A percentile compares a stretch with the other conserved stretches of the same genome.
Conservation (phyloP, 139 green algal species). For the Mesotaenium endlicherianum region DNA sequence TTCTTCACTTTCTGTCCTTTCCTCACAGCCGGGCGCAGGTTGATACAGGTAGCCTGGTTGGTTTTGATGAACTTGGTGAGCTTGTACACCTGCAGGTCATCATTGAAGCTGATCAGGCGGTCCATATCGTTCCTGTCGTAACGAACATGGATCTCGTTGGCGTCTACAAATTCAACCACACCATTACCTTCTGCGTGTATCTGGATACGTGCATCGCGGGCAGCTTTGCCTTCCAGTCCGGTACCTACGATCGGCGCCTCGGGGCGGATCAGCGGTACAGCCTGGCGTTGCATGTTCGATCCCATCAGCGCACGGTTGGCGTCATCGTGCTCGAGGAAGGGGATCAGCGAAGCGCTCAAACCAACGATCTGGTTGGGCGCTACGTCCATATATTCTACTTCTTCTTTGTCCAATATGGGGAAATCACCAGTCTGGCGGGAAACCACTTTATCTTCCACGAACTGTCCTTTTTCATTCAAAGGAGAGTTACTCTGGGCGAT, state of each 20-base stretch:
- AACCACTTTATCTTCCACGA: slow-evolving; percentile 20
- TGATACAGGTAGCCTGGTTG: slow-evolving; percentile 72
- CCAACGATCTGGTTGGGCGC: slow-evolving; percentile 58
- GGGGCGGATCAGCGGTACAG: slow-evolving; percentile 59
- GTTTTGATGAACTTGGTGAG: slow-evolving; percentile 61
- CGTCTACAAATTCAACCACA: slow-evolving; percentile 64
- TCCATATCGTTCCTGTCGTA: no score
- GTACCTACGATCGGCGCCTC: slow-evolving; percentile 69
- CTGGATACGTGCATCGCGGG: slow-evolving; percentile 60
- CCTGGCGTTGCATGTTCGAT: slow-evolving; percentile 74
- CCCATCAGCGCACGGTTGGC: slow-evolving; percentile 69
- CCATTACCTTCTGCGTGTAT: slow-evolving; percentile 60
- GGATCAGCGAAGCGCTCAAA: slow-evolving; percentile 66
- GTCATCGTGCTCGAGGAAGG: slow-evolving; percentile 74
- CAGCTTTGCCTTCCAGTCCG: slow-evolving; percentile 64
- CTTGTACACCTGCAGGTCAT: no score
- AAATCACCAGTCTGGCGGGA: no score
- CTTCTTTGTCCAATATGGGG: slow-evolving; percentile 32
- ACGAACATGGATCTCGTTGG: slow-evolving; percentile 59
- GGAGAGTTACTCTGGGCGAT: slow-evolving; percentile 55
- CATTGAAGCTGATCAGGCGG: no score
- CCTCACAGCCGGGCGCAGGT: slow-evolving; percentile 62
- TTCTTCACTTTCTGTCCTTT: slow-evolving; percentile 62
- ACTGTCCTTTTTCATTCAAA: slow-evolving; percentile 63
- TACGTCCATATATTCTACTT: slow-evolving; percentile 57